phyloP scores from a whole-genome alignment of 345 rosid species.

The Eucalyptus decipiens region DNA sequence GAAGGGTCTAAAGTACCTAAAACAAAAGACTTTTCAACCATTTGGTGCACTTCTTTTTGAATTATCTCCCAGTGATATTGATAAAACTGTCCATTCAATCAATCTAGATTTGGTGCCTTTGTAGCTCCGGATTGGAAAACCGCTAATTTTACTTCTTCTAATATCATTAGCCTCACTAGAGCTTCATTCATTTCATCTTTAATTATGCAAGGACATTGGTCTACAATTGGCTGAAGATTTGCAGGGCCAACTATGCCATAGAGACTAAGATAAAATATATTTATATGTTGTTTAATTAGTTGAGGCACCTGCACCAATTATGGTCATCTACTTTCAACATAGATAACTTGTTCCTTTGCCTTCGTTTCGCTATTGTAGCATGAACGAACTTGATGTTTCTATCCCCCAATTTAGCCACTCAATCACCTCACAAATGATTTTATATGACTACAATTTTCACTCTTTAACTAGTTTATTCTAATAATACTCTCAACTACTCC shows the following conservation, averaged over 20 bases:
- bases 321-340: background rate
- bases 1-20: background rate
- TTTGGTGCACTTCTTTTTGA: background rate
- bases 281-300: no score
- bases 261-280: background rate
- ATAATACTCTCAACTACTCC: background rate
- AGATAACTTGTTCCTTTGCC: background rate
- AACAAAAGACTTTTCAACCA: background rate
- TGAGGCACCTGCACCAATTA: rapidly evolving
- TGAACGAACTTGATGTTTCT: background rate
- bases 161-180: no score
- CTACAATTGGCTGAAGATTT: no score
- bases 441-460: background rate
- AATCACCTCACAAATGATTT: background rate
- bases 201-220: background rate
- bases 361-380: background rate
- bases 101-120: background rate
- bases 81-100: no score
- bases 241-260: rapidly evolving
- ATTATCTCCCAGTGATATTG: background rate
- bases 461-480: background rate
- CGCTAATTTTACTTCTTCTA: background rate
- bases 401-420: background rate
- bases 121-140: background rate
- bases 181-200: background rate